Base-by-base conservation (phyloP, 495 filamentous ascomycete species). In the Aspergillus conjunctus region DNA sequence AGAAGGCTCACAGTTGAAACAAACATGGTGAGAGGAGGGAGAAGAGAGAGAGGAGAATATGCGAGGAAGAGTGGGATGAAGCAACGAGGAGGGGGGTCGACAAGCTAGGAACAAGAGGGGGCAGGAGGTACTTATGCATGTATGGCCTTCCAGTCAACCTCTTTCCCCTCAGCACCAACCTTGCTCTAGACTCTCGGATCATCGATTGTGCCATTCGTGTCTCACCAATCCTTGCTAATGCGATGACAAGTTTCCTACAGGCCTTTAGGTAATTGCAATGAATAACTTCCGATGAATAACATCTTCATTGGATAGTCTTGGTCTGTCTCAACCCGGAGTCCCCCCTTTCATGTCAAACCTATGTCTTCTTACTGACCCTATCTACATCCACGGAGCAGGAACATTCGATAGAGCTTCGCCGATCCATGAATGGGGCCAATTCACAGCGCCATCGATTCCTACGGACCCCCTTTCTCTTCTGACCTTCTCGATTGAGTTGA, bases 1-100 rank as follows among this genome's bases (percentile, higher is more conserved):
- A 71, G 63, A 58, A 71, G 51, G 53, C 50, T 59, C 1, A 64
- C n/a, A 10, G 56, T 34, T 10, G 61, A 63, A 32, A 62, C 21
- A 20, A 74, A 51, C 69, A 74, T 63, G 21, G 33, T 3, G 34
- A n/a, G 14, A 34, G 20, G 11, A 12, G 1, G 8, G 18, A 18
- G 15, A 41, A 41, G 15, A 26, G 46, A 49, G 34, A n/a, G 14
- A 34, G 20, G 26, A 26, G 48, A n/a, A 44, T 20, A 41, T 21
- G 14, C 8, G 14, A 15, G 20, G 49, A 51, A 51, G 49, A 31
- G 30, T 30, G 9, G 30, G 49, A 32, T 14, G 49, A 31, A 31
- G 44, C 44, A 48, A 21, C 10, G 12, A 32, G 49, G 49, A 32
- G 37, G 37, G 37, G 11, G 15, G 8, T 3, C 37, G 26, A 26